Evolutionary conservation across 176 grass and related monocot genomes (phyloP).

Genomic region (Triticum dicoccoides): DNA sequence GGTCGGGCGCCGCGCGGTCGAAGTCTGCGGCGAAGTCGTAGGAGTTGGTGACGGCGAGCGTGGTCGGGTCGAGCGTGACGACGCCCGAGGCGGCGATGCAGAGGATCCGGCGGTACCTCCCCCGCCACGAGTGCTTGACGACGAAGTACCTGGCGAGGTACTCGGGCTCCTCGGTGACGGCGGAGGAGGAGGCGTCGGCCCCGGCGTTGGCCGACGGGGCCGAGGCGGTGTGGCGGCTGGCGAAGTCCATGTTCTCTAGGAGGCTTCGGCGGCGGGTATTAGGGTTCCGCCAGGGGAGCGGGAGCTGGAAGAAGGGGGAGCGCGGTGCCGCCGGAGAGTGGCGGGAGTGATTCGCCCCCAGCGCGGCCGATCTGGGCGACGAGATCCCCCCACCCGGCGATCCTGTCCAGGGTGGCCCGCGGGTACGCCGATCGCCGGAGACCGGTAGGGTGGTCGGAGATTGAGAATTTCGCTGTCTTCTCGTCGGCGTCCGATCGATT

Average conservation of each 20-base stretch:
- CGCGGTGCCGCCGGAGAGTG: constrained; percentile 43
- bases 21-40: constrained; percentile 67
- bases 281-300: constrained; percentile 49
- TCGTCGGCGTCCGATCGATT: constrained; percentile 13
- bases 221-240: constrained; percentile 68
- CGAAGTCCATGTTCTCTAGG: constrained; percentile 72
- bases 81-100: constrained; percentile 71
- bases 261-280: constrained; percentile 62
- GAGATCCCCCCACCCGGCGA: constrained; percentile 34
- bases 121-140: constrained; percentile 95
- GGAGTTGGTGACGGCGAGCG: constrained; percentile 81
- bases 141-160: constrained; percentile 81
- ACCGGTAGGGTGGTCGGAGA: background rate
- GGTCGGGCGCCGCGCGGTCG: constrained; percentile 62
- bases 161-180: constrained; percentile 79
- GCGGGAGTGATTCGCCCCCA: constrained; percentile 99
- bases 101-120: constrained; percentile 87
- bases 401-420: background rate
- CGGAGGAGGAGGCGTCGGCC: constrained; percentile 25
- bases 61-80: constrained; percentile 81
- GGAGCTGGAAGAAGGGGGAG: constrained; percentile 18
- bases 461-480: constrained; percentile 6
- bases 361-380: constrained; percentile 71
- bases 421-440: constrained; percentile 18
- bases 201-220: constrained; percentile 31